Conservation (phyloP, 768 basidiomycete genomes). For the Nidularia sp. region DNA sequence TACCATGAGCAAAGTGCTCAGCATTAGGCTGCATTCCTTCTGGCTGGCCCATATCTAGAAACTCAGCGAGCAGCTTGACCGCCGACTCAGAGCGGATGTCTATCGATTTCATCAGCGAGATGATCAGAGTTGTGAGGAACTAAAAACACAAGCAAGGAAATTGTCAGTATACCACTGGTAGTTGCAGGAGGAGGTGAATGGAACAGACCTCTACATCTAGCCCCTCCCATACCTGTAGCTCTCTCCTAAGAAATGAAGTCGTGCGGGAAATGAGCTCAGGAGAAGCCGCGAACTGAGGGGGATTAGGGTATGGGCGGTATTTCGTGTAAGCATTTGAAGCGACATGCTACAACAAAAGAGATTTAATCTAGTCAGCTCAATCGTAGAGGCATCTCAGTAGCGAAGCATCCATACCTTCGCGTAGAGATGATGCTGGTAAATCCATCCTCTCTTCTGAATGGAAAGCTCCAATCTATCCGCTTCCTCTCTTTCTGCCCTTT, state of each 20-base stretch:
- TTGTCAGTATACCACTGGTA: conserved; percentile 4
- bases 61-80: conserved; percentile 80
- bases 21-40: conserved; percentile 65
- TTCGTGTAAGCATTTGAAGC: conserved; percentile 84
- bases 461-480: conserved; percentile 73
- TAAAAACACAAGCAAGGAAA: conserved; percentile 24
- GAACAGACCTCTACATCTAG: conserved; percentile 78
- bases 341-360: conserved; percentile 59
- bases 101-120: conserved; percentile 88
- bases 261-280: conserved; percentile 72
- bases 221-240: conserved; percentile 83
- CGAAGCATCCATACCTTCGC: conserved; percentile 62
- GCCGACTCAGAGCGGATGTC: conserved; percentile 91
- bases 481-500: conserved; percentile 47
- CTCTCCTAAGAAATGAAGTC: conserved; percentile 77
- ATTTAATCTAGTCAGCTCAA: background rate
- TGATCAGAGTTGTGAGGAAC: conserved; percentile 86
- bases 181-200: background rate
- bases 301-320: conserved; percentile 88
- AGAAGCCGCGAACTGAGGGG: conserved; percentile 77
- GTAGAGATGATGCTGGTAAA: conserved; percentile 77
- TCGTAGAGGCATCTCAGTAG: conserved; percentile 5
- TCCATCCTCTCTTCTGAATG: conserved; percentile 68
- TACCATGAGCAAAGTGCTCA: conserved; percentile 94
- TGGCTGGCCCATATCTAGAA: conserved; percentile 73